These are phyloP conservation scores for Sporisorium scitamineum DNA, from an alignment of 1,284 basidiomycete genomes.

Conservation along the genomic window DNA sequence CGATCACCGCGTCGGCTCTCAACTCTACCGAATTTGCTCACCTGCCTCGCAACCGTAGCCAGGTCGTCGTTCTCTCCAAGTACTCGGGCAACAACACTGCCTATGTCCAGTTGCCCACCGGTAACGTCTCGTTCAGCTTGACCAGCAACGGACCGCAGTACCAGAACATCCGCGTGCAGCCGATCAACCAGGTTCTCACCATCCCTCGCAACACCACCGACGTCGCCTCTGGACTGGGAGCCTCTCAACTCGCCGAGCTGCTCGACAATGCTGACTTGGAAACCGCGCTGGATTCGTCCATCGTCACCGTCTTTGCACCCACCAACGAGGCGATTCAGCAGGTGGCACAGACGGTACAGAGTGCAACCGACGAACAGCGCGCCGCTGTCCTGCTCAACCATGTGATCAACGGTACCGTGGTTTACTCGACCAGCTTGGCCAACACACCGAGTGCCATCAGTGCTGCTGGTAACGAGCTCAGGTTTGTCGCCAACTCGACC, in stretches of 20 bases:
- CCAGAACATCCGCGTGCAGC: conserved; percentile 67
- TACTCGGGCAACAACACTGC: conserved; percentile 70
- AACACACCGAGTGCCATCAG: conserved; percentile 71
- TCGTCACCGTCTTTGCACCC: conserved; percentile 80
- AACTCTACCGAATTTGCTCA: conserved; percentile 70
- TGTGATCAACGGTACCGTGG: conserved; percentile 78
- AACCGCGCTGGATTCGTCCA: conserved; percentile 70
- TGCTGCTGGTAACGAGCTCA: conserved; percentile 75
- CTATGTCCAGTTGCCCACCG: conserved; percentile 74
- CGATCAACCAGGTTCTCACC: conserved; percentile 72
- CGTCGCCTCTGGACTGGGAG: conserved; percentile 45
- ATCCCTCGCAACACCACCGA: conserved; percentile 54
- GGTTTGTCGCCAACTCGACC: conserved; percentile 74
- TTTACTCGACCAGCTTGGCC: conserved; percentile 74
- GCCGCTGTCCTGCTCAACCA: conserved; percentile 63
- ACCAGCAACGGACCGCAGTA: conserved; percentile 72
- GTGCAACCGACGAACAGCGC: conserved; percentile 76
- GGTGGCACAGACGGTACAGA: conserved; percentile 73
- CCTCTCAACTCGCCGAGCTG: conserved; percentile 66
- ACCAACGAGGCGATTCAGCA: conserved; percentile 51
- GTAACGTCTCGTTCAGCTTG: conserved; percentile 51
- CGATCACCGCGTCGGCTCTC: conserved; percentile 77
- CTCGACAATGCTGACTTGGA: conserved; percentile 71
- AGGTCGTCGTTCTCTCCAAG: conserved; percentile 76
- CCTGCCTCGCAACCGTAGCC: conserved; percentile 68